Base-by-base conservation (phyloP, 805 yeast species). In the Zygotorulaspora danielsina region DNA sequence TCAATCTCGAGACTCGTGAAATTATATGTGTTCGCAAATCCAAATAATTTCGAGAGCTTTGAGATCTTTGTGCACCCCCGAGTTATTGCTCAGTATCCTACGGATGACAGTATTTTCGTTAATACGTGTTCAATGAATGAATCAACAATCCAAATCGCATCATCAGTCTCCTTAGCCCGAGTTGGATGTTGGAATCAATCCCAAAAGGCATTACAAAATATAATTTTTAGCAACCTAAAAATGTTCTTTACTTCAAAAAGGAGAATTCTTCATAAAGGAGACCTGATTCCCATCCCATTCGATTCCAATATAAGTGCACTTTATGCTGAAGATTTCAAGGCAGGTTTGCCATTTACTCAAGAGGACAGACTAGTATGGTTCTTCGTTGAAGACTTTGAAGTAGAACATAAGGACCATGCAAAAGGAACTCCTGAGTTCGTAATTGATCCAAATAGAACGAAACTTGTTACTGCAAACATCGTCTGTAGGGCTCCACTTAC, bases 331-430 rank as follows among this genome's bases (percentile, higher is more conserved):
- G 50, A 40, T 17, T 13, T 41, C 8, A 36, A 35, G 2, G 16
- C 34, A 3, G 28, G 24, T 1, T 39, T 35, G 17, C 20, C 42
- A 3, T 21, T 25, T 4, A 38, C 36, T 1, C 70, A 69, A 16
- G 78, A 84, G 1, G 86, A 88, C 55, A 67, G 76, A 0, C 73
- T 89, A 13, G 95, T 88, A 0, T 90, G 96, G 96, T 90, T 88
- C 61, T 76, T 75, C 49, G 74, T 90, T 2, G 81, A 74, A 3
- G 53, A 65, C 4, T 72, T 71, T 3, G 67, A 60, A 2, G 55
- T 63, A 2, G 60, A 53, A 3, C 50, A 52, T 2, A 46, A 45
- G 4, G 37, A 47, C 19, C 36, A 36, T 16, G 22, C 15, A 10
- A 6, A 20, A 12, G 25, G 11, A n/a, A 32, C 28, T 12, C 38